These are phyloP conservation scores for Dendrostoma leiphaemia DNA, from an alignment of 2,329 filamentous ascomycete species.

Conservation along the genomic window DNA sequence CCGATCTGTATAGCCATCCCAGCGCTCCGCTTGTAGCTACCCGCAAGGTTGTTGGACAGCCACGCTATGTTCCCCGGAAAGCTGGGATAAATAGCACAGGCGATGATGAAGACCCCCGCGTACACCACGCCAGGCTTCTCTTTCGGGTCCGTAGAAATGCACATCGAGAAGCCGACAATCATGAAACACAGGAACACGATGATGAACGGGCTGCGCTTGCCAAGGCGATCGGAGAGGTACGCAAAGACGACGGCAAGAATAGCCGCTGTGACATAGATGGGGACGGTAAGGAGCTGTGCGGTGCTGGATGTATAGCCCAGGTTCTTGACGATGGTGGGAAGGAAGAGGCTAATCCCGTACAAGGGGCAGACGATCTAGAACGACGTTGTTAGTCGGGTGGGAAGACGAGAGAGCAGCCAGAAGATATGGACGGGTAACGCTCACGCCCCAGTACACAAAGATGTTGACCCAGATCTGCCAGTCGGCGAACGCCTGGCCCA, in stretches of 20 bases:
- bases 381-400: no score
- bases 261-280: conserved; percentile 60
- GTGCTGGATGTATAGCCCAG: conserved; percentile 56
- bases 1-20: conserved; percentile 66
- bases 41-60: conserved; percentile 75
- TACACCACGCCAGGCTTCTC: conserved; percentile 63
- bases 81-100: conserved; percentile 76
- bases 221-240: conserved; percentile 52
- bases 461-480: conserved; percentile 72
- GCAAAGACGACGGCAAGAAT: conserved; percentile 53
- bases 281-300: conserved; percentile 66
- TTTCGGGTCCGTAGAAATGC: conserved; percentile 46
- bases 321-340: conserved; percentile 62
- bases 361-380: conserved; percentile 51
- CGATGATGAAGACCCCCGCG: conserved; percentile 72
- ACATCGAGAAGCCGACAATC: conserved; percentile 57
- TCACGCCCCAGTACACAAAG: conserved; percentile 63
- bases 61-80: conserved; percentile 78
- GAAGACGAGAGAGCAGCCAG: conserved; percentile 38
- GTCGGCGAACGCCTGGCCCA: conserved; percentile 70
- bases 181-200: conserved; percentile 59
- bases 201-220: conserved; percentile 55
- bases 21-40: conserved; percentile 60
- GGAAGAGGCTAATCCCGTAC: conserved; percentile 57
- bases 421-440: no score